A percentile compares a stretch with the other conserved stretches of the same genome.
Evolutionary conservation across 345 rosid species (phyloP).

Genomic region (Moricandia moricandioides): DNA sequence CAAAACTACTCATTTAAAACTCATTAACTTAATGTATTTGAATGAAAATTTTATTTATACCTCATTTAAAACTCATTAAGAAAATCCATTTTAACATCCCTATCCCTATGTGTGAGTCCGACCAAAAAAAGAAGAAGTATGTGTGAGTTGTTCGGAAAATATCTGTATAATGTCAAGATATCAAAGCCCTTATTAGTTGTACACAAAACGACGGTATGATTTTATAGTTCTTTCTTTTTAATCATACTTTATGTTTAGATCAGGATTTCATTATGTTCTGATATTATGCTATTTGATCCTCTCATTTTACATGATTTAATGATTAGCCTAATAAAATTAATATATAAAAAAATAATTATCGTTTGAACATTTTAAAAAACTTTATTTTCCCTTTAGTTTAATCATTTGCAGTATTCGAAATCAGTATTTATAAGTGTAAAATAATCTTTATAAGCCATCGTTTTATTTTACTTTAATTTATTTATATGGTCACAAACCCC

Average conservation of each 20-base stretch:
- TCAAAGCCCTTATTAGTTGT: constrained; percentile 8
- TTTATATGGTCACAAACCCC: constrained; percentile 17
- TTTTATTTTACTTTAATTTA: not conserved
- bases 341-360: not conserved
- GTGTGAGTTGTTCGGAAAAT: not conserved
- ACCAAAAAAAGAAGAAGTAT: too few species aligned
- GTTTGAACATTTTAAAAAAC: not conserved
- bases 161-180: not conserved
- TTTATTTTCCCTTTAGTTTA: not conserved
- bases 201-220: not conserved
- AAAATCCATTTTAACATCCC: too few species aligned
- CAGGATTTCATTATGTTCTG: not conserved
- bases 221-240: not conserved
- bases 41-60: too few species aligned
- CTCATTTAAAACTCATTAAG: too few species aligned
- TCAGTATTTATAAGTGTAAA: not conserved
- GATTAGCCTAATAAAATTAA: not conserved
- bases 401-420: not conserved
- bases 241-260: not conserved
- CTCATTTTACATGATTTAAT: not conserved
- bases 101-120: not conserved
- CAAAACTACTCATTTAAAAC: too few species aligned
- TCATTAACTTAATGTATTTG: too few species aligned
- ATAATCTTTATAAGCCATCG: not conserved
- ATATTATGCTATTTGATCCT: not conserved